Conservation (phyloP, 2,329 filamentous ascomycete genomes). For the Phoma sp. region DNA sequence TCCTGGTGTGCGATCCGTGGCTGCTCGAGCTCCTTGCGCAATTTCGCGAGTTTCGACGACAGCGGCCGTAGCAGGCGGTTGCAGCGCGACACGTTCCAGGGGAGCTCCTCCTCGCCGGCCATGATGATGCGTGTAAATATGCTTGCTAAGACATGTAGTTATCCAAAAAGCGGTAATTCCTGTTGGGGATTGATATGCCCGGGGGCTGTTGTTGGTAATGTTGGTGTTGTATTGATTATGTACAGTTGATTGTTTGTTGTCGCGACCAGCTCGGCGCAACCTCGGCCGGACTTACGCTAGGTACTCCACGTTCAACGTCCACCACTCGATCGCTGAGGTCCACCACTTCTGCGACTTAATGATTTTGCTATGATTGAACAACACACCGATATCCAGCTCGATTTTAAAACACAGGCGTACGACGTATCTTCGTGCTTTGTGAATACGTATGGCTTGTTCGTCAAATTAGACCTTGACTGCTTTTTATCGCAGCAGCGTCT, state of each 20-base stretch:
- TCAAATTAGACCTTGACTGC: too few species aligned
- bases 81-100: constrained; percentile 53
- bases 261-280: constrained; percentile 3
- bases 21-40: constrained; percentile 43
- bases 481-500: too few species aligned
- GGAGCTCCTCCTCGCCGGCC: constrained; percentile 40
- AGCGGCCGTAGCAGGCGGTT: constrained; percentile 52
- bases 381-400: too few species aligned
- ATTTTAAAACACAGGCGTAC: too few species aligned
- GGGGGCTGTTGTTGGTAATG: constrained; percentile 1
- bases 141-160: constrained; percentile 8
- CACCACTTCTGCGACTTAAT: neutral
- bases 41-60: constrained; percentile 49
- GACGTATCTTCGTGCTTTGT: too few species aligned
- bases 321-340: neutral
- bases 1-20: constrained; percentile 29
- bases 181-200: neutral
- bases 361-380: too few species aligned
- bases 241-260: constrained; percentile 10
- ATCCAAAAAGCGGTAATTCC: neutral
- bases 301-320: neutral
- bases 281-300: neutral
- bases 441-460: too few species aligned
- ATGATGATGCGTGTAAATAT: constrained; percentile 29
- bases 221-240: neutral